Conservation (phyloP, 2,329 filamentous ascomycete species). For the Penicillium expansum region DNA sequence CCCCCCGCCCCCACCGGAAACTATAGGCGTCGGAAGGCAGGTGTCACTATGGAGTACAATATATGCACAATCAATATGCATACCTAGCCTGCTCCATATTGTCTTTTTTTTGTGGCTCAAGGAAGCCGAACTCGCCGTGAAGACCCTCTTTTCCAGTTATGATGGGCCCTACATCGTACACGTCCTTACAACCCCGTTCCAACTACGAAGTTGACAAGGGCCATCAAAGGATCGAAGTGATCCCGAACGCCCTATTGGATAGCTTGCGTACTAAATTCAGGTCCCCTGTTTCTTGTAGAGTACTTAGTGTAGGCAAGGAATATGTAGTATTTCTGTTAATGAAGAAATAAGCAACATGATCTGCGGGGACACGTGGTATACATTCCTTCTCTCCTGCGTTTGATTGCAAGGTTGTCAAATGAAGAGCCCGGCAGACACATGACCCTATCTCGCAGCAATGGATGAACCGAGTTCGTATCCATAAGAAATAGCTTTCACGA, state of each 20-base stretch:
- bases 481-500: not conserved
- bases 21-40: not conserved
- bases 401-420: not conserved
- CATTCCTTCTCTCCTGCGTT: not conserved
- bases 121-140: not conserved
- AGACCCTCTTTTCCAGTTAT: not conserved
- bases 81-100: too few relatives aligned
- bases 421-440: not conserved
- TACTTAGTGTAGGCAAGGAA: slow-evolving; percentile 1
- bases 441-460: slow-evolving; percentile 5
- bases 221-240: slow-evolving; percentile 9
- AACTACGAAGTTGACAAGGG: not conserved
- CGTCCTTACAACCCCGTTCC: not conserved
- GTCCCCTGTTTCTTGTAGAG: slow-evolving; percentile 9
- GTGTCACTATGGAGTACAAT: not conserved
- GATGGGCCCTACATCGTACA: not conserved
- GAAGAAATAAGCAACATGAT: not conserved
- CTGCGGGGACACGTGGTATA: not conserved
- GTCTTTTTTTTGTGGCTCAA: not conserved
- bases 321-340: not conserved
- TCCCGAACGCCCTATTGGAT: slow-evolving; percentile 11
- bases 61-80: too few relatives aligned
- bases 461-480: slow-evolving; percentile 4
- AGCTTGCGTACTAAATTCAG: not conserved
- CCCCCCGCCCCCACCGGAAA: slow-evolving; percentile 3